Conservation (phyloP, 2,329 filamentous ascomycete species). For the Fusarium keratoplasticum region DNA sequence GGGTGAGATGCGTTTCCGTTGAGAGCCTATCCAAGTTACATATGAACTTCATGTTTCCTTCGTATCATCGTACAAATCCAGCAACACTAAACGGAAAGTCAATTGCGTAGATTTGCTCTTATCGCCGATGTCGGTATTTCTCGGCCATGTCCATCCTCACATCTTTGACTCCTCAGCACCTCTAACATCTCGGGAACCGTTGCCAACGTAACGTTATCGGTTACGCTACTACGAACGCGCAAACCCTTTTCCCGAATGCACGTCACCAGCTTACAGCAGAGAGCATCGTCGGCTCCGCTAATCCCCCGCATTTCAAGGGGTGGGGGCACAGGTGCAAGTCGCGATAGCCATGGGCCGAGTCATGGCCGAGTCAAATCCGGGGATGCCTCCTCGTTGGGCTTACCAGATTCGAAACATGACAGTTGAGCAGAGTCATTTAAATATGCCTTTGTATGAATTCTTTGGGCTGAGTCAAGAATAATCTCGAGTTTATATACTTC, state of each 20-base stretch:
- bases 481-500: not conserved
- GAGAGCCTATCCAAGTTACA: too few species aligned
- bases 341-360: constrained; percentile 2
- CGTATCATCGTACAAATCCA: too few species aligned
- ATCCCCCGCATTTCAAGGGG: not conserved
- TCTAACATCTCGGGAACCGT: not conserved
- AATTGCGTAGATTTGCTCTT: not conserved
- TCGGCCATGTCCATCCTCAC: not conserved
- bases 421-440: not conserved
- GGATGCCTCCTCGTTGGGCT: not conserved
- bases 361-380: constrained; percentile 3
- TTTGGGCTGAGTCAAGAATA: not conserved
- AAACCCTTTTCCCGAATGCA: not conserved
- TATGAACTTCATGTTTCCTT: too few species aligned
- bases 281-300: not conserved
- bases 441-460: not conserved
- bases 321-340: not conserved
- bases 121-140: not conserved
- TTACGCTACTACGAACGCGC: not conserved
- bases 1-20: not conserved
- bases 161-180: not conserved
- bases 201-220: not conserved
- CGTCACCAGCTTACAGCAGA: not conserved
- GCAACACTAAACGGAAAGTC: too few species aligned
- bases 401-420: not conserved